Conservation (phyloP, 225 moss, liverwort and hornwort genomes). For the Anthoceros angustus region DNA sequence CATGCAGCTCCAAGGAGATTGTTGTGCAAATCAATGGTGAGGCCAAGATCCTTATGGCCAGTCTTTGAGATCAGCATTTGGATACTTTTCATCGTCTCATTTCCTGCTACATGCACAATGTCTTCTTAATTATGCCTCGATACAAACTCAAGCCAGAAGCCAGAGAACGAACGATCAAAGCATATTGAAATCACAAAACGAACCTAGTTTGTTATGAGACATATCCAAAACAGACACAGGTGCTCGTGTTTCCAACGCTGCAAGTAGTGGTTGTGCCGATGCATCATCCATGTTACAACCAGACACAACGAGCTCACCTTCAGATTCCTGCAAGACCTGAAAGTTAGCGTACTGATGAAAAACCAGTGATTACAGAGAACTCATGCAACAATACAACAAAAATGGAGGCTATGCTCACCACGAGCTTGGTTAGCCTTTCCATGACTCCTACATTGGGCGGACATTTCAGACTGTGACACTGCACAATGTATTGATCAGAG, state of each 20-base stretch:
- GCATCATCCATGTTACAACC: conserved; percentile 54
- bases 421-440: too few relatives aligned
- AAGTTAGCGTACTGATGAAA: not conserved
- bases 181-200: not conserved
- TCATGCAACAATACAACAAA: not conserved
- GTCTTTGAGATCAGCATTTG: conserved; percentile 73
- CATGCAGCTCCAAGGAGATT: conserved; percentile 86
- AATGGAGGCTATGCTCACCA: not conserved
- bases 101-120: conserved; percentile 23
- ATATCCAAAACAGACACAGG: conserved; percentile 68
- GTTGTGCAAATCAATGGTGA: conserved; percentile 80
- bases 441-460: too few relatives aligned
- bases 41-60: conserved; percentile 68
- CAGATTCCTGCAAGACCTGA: conserved; percentile 41
- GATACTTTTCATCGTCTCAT: conserved; percentile 67
- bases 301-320: conserved; percentile 73
- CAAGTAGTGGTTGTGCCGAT: conserved; percentile 51
- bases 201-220: conserved; percentile 79
- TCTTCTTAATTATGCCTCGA: not conserved
- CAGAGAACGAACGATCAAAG: not conserved
- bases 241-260: conserved; percentile 57
- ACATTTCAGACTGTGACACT: too few relatives aligned
- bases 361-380: not conserved
- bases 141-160: not conserved
- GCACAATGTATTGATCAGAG: too few relatives aligned